Conservation (phyloP, 75 land plant genomes). For the Sequoiadendron giganteum region DNA sequence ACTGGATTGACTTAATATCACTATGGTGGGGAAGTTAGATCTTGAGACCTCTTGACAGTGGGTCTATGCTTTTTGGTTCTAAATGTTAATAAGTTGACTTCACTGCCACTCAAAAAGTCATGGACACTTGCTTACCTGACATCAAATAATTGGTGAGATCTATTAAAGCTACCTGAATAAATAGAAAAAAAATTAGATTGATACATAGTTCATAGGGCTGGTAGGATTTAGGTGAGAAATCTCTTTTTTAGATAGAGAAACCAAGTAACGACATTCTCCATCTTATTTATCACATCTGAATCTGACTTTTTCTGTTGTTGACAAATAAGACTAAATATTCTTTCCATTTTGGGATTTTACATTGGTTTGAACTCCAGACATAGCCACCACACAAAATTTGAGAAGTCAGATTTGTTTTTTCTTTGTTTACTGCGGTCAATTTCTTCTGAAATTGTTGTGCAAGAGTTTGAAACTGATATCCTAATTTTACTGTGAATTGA, state of each 20-base stretch:
- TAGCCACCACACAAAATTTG: too few species aligned
- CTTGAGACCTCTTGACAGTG: neutral
- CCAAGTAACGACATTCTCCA: too few species aligned
- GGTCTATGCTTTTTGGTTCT: neutral
- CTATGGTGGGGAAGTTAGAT: neutral
- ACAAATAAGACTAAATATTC: too few species aligned
- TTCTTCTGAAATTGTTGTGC: conserved; percentile 47
- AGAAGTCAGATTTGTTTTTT: too few species aligned
- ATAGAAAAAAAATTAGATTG: too few species aligned
- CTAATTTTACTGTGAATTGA: too few species aligned
- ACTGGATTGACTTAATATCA: neutral
- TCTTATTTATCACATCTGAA: too few species aligned
- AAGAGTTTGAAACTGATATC: too few species aligned
- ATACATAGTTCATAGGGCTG: too few species aligned
- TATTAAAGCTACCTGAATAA: neutral
- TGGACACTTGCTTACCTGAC: neutral
- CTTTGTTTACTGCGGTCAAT: conserved; percentile 71
- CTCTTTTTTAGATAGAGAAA: too few species aligned
- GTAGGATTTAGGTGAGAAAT: too few species aligned
- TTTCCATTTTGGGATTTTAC: neutral
- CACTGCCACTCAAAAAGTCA: neutral
- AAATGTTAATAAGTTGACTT: neutral
- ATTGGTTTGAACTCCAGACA: conserved; percentile 31
- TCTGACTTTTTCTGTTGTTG: too few species aligned
- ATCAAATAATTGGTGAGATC: neutral